phyloP scores from a whole-genome alignment of 305 asterid species.

The Fraxinus angustifolia region DNA sequence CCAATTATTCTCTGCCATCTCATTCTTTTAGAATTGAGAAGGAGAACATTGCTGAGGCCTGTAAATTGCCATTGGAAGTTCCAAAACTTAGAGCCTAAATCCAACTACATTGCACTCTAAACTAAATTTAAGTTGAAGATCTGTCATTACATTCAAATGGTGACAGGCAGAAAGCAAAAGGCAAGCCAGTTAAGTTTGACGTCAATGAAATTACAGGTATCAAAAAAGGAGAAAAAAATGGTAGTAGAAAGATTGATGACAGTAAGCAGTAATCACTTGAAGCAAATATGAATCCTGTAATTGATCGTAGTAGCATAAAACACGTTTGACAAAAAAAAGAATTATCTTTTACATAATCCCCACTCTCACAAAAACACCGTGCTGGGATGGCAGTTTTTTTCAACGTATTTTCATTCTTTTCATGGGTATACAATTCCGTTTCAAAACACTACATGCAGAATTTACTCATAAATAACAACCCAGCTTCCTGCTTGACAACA shows the following conservation, averaged over 20 bases:
- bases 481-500: neutral
- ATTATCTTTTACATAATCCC: neutral
- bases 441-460: neutral
- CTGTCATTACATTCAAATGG: neutral
- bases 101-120: constrained; percentile 10
- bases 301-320: neutral
- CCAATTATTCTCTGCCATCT: neutral
- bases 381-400: neutral
- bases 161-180: neutral
- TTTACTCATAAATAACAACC: neutral
- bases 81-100: neutral
- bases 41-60: neutral
- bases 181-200: neutral
- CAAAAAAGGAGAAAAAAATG: neutral
- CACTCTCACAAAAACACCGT: neutral
- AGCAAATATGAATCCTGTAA: neutral
- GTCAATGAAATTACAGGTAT: neutral
- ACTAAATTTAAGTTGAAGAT: constrained; percentile 1
- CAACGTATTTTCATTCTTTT: neutral
- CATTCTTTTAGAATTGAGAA: neutral
- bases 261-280: neutral
- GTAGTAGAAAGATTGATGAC: neutral
- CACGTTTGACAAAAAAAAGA: neutral
- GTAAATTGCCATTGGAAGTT: neutral
- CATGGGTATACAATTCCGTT: neutral